A percentile compares a stretch with the other conserved stretches of the same genome.
phyloP scores from a whole-genome alignment of 1,284 basidiomycete species.

The Sporisorium reilianum region DNA sequence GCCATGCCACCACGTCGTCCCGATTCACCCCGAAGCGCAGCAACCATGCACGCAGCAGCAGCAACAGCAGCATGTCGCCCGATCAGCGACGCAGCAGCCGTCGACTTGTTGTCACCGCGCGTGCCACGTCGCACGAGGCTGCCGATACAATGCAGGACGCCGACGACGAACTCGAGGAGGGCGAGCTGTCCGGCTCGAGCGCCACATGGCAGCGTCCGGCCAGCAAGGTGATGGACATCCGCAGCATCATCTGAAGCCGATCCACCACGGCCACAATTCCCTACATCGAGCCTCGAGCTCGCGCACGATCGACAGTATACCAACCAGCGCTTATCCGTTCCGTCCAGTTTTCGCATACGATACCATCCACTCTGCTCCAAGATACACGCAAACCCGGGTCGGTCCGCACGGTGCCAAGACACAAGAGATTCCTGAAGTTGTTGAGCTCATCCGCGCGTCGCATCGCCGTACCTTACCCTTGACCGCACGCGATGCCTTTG shows the following conservation, averaged over 20 bases:
- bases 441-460: no score
- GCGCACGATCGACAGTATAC: not conserved
- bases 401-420: not conserved
- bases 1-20: not conserved
- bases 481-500: no score
- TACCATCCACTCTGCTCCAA: not conserved
- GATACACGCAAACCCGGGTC: not conserved
- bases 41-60: not conserved
- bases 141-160: slow-evolving; percentile 8
- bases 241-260: slow-evolving; percentile 32
- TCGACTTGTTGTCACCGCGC: slow-evolving; percentile 1
- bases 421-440: no score
- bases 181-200: not conserved
- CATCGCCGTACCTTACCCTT: no score
- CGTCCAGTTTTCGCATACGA: no score
- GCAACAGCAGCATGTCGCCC: not conserved
- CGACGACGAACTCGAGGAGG: slow-evolving; percentile 7
- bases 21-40: not conserved
- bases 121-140: not conserved
- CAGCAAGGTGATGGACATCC: slow-evolving; percentile 43
- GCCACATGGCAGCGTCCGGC: not conserved
- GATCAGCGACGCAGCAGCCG: slow-evolving; percentile 22
- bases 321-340: not conserved
- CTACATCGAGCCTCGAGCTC: not conserved
- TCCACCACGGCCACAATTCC: no score